Conservation (phyloP, 2,329 filamentous ascomycete genomes). For the Metarhizium brunneum region DNA sequence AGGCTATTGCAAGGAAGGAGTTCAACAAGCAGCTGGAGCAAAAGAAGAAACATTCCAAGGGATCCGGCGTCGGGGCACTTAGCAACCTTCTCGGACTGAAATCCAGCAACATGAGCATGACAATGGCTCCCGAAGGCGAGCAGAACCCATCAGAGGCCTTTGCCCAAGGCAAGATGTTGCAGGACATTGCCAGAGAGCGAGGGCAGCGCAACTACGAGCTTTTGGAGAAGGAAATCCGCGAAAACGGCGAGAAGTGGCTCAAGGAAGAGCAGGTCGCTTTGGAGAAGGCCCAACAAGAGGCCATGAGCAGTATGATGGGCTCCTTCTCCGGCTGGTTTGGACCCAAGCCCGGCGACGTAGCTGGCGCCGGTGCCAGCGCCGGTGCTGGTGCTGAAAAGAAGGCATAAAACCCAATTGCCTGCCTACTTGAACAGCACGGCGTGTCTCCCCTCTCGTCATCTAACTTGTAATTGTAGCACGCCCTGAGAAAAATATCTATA, state of each 20-base stretch:
- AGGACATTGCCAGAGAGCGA: slow-evolving; percentile 85
- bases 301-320: slow-evolving; percentile 85
- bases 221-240: slow-evolving; percentile 81
- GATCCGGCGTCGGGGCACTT: slow-evolving; percentile 58
- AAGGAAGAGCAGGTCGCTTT: slow-evolving; percentile 84
- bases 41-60: slow-evolving; percentile 44
- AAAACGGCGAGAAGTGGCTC: slow-evolving; percentile 92
- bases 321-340: slow-evolving; percentile 41
- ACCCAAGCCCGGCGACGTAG: slow-evolving; percentile 7
- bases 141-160: slow-evolving; percentile 65
- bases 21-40: slow-evolving; percentile 73
- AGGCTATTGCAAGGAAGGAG: slow-evolving; percentile 74
- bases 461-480: slow-evolving; percentile 1
- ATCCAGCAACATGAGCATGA: slow-evolving; percentile 52
- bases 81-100: slow-evolving; percentile 72
- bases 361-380: not conserved
- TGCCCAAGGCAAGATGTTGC: slow-evolving; percentile 91
- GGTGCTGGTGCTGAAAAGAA: slow-evolving; percentile 8
- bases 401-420: slow-evolving; percentile 5
- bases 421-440: not conserved
- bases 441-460: not conserved
- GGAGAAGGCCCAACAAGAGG: slow-evolving; percentile 83
- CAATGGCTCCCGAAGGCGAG: slow-evolving; percentile 55
- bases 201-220: slow-evolving; percentile 84
- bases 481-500: not conserved